Base-by-base conservation (phyloP, 2,329 filamentous ascomycete species). In the Neoscytalidium dimidiatum region DNA sequence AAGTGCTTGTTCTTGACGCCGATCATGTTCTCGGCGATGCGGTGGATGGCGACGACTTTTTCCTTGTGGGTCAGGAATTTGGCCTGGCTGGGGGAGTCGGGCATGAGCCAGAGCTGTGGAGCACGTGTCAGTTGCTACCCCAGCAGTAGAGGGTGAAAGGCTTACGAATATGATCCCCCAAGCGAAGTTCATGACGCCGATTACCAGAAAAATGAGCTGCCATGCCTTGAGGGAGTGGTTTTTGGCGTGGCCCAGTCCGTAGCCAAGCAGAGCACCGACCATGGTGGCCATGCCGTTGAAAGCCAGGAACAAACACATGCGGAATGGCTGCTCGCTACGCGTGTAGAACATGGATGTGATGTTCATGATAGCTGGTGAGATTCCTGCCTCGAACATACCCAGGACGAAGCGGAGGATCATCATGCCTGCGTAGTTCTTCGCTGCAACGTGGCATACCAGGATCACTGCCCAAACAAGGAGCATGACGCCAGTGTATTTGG, bases 381-480 rank as follows among this genome's bases (percentile, higher is more conserved):
- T 77, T 28, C 67, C 68, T 1, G 75, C 75, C 68, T 77, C 75
- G 61, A 77, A 77, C 74, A 76, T 77, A 31, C 75, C 75, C 2
- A 77, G 69, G 3, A 77, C 48, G 65, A 77, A 77, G 1, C 75
- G 70, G 1, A 77, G 71, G 4, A 68, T 71, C 0, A 77, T 68
- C 19, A 77, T 75, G 14, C 75, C 73, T 0, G 74, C 73, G 52
- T 77, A 77, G 66, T 75, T 75, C n/a, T 73, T 76, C 3, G 75
- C 74, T 0, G 73, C 75, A 17, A 76, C 75, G 62, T 77, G 75
- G 57, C 83, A 73, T 0, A 80, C 77, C 1, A 84, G 70, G 5
- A 84, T 75, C 9, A 79, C 77, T 1, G 75, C 75, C 82, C 83
- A 84, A 43, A 78, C 61, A 17, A 79, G 68, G 7, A 78, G 77